A percentile compares a stretch with the other conserved stretches of the same genome.
Evolutionary conservation across 106 monocot genomes (phyloP).

Genomic region (Dioscorea dumetorum): DNA sequence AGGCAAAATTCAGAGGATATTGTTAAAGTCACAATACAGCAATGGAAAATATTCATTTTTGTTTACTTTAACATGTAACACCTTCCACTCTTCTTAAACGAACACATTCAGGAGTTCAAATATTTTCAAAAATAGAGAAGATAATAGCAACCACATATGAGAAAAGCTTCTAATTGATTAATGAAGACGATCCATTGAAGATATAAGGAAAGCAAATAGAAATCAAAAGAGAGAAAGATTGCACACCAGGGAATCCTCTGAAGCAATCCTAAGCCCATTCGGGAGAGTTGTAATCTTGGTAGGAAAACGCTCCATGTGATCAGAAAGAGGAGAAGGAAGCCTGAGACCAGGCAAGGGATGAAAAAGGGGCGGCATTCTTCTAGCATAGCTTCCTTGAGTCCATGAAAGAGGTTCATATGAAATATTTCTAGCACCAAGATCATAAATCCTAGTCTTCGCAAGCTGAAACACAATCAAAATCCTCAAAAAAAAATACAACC

Average conservation of each 20-base stretch:
- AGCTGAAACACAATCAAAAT: background rate
- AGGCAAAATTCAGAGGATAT: background rate
- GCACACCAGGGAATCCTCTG: constrained; percentile 55
- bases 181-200: no score
- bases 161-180: no score
- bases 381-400: constrained; percentile 17
- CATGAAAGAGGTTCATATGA: constrained; percentile 20
- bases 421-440: constrained; percentile 12
- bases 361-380: constrained; percentile 37
- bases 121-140: no score
- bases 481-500: no score
- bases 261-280: constrained; percentile 70
- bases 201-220: background rate
- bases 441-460: background rate
- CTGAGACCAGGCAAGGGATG: constrained; percentile 38
- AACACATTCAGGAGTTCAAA: no score
- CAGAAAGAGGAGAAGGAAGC: constrained; percentile 27
- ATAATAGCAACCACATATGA: no score
- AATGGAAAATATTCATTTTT: background rate
- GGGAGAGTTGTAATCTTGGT: constrained; percentile 66
- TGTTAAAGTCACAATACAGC: background rate
- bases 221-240: background rate
- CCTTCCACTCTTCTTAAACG: no score
- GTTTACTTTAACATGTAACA: no score
- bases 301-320: constrained; percentile 19